Evolutionary conservation across 306 rosid species (phyloP).

Genomic region (Castanea crenata): DNA sequence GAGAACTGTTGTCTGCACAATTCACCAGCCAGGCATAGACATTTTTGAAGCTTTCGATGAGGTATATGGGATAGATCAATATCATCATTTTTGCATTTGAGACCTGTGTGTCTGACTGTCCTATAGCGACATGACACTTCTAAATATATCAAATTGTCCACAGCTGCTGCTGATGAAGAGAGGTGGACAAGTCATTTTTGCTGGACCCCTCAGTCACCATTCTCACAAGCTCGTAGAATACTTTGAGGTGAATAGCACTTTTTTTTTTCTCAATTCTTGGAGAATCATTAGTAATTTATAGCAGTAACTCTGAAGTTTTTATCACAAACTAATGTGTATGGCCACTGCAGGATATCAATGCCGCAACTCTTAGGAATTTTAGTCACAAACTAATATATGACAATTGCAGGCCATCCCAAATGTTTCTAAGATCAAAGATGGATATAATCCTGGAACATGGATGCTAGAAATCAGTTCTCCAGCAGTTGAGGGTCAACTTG

Average conservation of each 20-base stretch:
- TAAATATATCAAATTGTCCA: neutral
- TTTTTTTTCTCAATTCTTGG: too few relatives aligned
- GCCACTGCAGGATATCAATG: too few relatives aligned
- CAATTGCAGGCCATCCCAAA: slow-evolving; percentile 43
- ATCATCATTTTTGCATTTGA: neutral
- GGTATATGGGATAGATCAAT: slow-evolving; percentile 23
- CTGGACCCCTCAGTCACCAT: too few relatives aligned
- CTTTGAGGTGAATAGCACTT: neutral
- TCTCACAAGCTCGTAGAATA: too few relatives aligned
- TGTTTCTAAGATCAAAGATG: slow-evolving; percentile 39
- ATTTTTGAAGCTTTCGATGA: slow-evolving; percentile 54
- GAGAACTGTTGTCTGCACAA: slow-evolving; percentile 61
- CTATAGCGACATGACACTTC: neutral
- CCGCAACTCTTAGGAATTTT: neutral
- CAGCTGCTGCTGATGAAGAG: too few relatives aligned
- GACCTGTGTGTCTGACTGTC: neutral
- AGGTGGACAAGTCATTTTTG: too few relatives aligned
- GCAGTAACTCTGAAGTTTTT: neutral
- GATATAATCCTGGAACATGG: slow-evolving; percentile 51
- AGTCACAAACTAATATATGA: neutral
- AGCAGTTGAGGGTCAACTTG: slow-evolving; percentile 33
- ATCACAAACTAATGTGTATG: neutral
- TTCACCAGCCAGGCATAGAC: slow-evolving; percentile 65
- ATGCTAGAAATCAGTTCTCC: slow-evolving; percentile 46
- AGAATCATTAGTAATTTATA: neutral